phyloP scores from a whole-genome alignment of 176 grass and related monocot genomes.

The Lolium multiflorum region DNA sequence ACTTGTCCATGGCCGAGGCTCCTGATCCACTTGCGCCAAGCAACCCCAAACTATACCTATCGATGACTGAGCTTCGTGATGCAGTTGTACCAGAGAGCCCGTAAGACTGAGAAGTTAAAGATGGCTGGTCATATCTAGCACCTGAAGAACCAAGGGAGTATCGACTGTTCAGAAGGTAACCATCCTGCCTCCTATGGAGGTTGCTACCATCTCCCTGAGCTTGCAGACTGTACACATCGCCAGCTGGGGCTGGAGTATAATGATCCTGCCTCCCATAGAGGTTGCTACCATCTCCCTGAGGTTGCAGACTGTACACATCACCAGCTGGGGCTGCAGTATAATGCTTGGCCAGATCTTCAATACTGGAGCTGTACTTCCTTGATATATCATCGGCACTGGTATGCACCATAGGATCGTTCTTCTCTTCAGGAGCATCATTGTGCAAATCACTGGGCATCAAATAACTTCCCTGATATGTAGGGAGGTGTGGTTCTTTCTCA shows the following conservation, averaged over 20 bases:
- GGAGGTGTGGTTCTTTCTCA: conserved; percentile 6
- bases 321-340: conserved; percentile 1
- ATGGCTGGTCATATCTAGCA: conserved; percentile 32
- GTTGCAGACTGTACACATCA: conserved; percentile 32
- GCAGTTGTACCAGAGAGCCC: conserved; percentile 37
- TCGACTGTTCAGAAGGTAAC: conserved; percentile 15
- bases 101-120: conserved; percentile 38
- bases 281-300: conserved; percentile 22
- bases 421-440: neutral
- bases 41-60: conserved; percentile 56
- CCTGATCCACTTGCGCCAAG: conserved; percentile 26
- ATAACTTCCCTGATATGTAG: conserved; percentile 38
- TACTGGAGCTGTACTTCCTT: conserved; percentile 29
- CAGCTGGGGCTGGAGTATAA: neutral
- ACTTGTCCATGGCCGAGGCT: conserved; percentile 60
- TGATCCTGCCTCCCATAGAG: conserved; percentile 7
- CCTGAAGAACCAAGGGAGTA: conserved; percentile 47
- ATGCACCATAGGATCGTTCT: neutral
- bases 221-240: conserved; percentile 32
- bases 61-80: conserved; percentile 53
- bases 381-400: conserved; percentile 25
- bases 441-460: neutral
- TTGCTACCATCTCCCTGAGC: conserved; percentile 23
- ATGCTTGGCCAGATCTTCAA: conserved; percentile 28
- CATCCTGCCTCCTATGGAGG: conserved; percentile 4